These are phyloP conservation scores for Meira miltonrushii DNA, from an alignment of 1,284 basidiomycete species.

Conservation along the genomic window DNA sequence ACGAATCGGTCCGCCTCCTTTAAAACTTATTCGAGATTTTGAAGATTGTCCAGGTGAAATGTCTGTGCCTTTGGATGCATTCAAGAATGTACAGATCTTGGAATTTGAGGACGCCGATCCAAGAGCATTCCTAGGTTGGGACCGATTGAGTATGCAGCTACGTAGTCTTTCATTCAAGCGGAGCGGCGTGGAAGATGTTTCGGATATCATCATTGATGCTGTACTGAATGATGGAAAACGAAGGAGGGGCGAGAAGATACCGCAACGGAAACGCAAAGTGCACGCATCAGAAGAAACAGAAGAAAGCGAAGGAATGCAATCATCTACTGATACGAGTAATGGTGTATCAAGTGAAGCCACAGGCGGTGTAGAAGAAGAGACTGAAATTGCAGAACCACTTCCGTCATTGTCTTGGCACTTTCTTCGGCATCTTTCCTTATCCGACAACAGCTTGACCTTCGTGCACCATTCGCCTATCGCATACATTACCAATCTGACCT, in stretches of 20 bases:
- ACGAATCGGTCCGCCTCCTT: constrained; percentile 53
- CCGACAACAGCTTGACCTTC: constrained; percentile 77
- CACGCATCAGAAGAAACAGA: constrained; percentile 10
- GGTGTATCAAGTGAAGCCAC: not conserved
- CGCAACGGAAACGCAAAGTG: constrained; percentile 11
- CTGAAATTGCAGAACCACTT: constrained; percentile 54
- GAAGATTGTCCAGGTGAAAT: constrained; percentile 71
- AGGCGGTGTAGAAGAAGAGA: not conserved
- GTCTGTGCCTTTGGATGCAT: constrained; percentile 67
- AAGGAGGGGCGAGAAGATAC: constrained; percentile 50
- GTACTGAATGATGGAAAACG: constrained; percentile 69
- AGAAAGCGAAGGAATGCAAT: not conserved
- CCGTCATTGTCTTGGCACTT: constrained; percentile 71
- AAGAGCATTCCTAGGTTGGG: constrained; percentile 76
- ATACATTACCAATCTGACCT: constrained; percentile 58
- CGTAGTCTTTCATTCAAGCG: constrained; percentile 68
- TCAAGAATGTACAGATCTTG: constrained; percentile 73
- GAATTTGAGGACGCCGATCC: constrained; percentile 77
- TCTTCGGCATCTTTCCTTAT: constrained; percentile 70
- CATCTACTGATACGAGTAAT: not conserved
- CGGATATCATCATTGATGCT: constrained; percentile 70
- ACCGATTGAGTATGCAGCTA: constrained; percentile 67
- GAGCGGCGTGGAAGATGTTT: constrained; percentile 76
- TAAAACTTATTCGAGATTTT: constrained; percentile 63
- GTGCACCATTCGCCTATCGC: constrained; percentile 59